Evolutionary conservation across 345 rosid genomes (phyloP), one percentile per base, ranked within the genome.

Genomic region (Tarenaya hassleriana): DNA sequence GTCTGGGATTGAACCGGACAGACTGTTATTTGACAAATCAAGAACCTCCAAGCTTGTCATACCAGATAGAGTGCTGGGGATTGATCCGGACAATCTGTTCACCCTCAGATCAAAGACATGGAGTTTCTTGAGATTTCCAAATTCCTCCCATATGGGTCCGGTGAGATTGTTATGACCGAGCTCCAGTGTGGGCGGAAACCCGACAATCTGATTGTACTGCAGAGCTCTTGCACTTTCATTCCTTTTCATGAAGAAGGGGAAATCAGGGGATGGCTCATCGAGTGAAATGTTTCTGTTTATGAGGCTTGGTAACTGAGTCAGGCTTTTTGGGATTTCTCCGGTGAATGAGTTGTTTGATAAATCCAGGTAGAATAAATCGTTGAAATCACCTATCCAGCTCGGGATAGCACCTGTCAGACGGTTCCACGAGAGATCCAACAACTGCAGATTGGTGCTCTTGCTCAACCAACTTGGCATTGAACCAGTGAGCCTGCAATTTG

Each of bases 401-500:
- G 88, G 94, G 45, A 84, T 72, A 21, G 47, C 13, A 38, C 84
- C 84, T 0, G 42, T 32, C 72, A 84, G 66, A 31, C 3, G 71
- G 41, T 84, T 84, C 96, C 94, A 84, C 7, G 96, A 88, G 47
- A 88, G 73, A 78, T 88, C 96, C 67, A 88, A 48, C 64, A 88
- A 24, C 75, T 84, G 84, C 76, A 88, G 75, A 8, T 76, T 67
- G 10, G 31, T 18, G 54, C 82, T 70, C 12, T 34, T 42, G n/a
- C 50, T 69, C 68, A 88, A 70, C 97, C 97, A 88, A 0, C 40
- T 62, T 1, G 97, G 91, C 18, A 88, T 44, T 1, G 73, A 64
- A 40, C 97, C 97, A 8, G 29, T 62, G 52, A 84, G 95, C 51
- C 47, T 55, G 31, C 95, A 82, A 43, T 47, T 70, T 8, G 95